Conservation (phyloP, 768 basidiomycete species). For the Trametes cubensis region DNA sequence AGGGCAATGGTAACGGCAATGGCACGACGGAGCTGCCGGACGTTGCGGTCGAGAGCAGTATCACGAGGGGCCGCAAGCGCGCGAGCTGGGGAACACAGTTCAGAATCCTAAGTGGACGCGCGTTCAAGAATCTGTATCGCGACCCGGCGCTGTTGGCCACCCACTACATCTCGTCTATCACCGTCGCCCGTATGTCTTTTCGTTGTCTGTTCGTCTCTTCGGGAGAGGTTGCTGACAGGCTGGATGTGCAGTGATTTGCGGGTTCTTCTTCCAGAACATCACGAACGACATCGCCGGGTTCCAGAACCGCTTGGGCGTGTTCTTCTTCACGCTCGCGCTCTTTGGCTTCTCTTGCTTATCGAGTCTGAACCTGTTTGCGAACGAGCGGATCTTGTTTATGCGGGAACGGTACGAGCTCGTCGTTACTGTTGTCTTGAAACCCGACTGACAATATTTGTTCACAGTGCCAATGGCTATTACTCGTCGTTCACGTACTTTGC, state of each 20-base stretch:
- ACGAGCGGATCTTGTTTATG: slow-evolving; percentile 95
- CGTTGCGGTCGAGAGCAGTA: slow-evolving; percentile 64
- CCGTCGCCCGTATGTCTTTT: slow-evolving; percentile 70
- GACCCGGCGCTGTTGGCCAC: slow-evolving; percentile 90
- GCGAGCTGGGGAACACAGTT: slow-evolving; percentile 93
- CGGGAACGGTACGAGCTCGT: slow-evolving; percentile 75
- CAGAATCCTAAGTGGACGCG: slow-evolving; percentile 88
- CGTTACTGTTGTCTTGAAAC: background rate
- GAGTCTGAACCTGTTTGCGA: slow-evolving; percentile 91
- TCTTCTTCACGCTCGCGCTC: slow-evolving; percentile 96
- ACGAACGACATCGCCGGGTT: slow-evolving; percentile 96
- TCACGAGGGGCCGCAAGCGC: slow-evolving; percentile 73
- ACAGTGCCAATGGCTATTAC: slow-evolving; percentile 95
- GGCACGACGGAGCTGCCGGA: slow-evolving; percentile 58
- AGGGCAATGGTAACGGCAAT: slow-evolving; percentile 34
- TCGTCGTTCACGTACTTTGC: slow-evolving; percentile 95
- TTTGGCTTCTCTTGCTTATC: slow-evolving; percentile 98
- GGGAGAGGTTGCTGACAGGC: slow-evolving; percentile 8
- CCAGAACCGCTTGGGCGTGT: slow-evolving; percentile 92
- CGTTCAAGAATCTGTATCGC: slow-evolving; percentile 97
- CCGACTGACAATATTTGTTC: slow-evolving; percentile 4
- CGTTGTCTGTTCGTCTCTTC: background rate
- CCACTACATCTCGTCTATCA: slow-evolving; percentile 86
- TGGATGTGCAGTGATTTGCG: slow-evolving; percentile 70
- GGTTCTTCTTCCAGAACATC: slow-evolving; percentile 89